Base-by-base conservation (phyloP, 805 yeast genomes). In the Kodamaea laetipori region DNA sequence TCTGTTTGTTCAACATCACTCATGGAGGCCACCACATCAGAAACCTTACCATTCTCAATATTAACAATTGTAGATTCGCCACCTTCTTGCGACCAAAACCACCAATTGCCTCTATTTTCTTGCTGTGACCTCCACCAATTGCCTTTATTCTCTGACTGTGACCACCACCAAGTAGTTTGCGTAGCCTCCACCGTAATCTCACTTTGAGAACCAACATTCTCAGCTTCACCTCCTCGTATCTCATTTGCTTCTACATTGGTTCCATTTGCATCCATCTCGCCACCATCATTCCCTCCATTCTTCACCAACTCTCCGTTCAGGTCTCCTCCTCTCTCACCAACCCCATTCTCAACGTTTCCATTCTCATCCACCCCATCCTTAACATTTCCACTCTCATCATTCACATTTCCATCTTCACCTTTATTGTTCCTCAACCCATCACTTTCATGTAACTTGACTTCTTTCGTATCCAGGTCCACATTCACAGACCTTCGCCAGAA, bases 401-500 rank as follows among this genome's bases (percentile, higher is more conserved):
- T 30, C 19, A 4, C 17, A 30, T 30, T 21, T 8, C 8, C 24
- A 21, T 21, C 8, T 8, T n/a, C 34, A 30, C 17, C 19, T n/a
- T 5, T 4, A 3, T 11, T 13, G 24, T 21, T 21, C 24, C 8
- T 21, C 6, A 8, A 6, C 6, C 8, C 24, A 21, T 30, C 34
- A 13, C 34, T 30, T 4, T 30, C 18, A 30, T 30, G 34, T 4
- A 30, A 5, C 11, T 13, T 15, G 4, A 15, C 8, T 30, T 30
- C 34, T 6, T 13, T 30, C 7, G 34, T 30, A 15, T 13, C 18
- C 10, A 8, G 34, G 15, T 30, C 19, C 19, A 15, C 34, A 17
- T 30, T 30, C 11, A 30, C 19, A 12, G 34, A 30, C 34, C 34
- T 13, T 30, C 34, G 34, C 34, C 34, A 30, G 19, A 30, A 30